Percentiles rank a stretch among this genome's conserved stretches.
These are phyloP conservation scores for Deakozyma indianensis DNA, from an alignment of 805 yeast species.

Conservation along the genomic window DNA sequence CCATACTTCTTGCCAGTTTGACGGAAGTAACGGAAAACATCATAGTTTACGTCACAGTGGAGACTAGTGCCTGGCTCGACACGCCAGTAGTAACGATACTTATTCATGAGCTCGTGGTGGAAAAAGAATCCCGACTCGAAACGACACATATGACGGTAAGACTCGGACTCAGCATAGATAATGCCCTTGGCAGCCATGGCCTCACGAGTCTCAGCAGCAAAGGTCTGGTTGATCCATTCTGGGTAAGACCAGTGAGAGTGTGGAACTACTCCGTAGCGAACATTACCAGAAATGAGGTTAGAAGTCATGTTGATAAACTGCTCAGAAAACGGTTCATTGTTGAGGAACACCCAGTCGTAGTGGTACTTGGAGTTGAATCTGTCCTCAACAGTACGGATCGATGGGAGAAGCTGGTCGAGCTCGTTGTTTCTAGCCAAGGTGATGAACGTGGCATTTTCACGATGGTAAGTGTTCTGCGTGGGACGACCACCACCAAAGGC, in stretches of 20 bases:
- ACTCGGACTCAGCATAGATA: conserved; percentile 51
- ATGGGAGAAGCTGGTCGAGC: conserved; percentile 40
- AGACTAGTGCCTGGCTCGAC: conserved; percentile 78
- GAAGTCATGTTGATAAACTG: conserved; percentile 54
- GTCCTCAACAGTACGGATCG: conserved; percentile 70
- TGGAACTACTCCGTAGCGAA: conserved; percentile 64
- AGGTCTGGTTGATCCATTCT: conserved; percentile 59
- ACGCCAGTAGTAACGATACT: conserved; percentile 90
- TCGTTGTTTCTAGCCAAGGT: conserved; percentile 70
- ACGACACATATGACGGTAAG: conserved; percentile 86
- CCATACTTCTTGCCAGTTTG: conserved; percentile 64
- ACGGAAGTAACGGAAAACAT: conserved; percentile 63
- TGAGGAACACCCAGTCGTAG: conserved; percentile 86
- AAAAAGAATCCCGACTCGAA: conserved; percentile 83
- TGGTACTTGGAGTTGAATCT: conserved; percentile 62
- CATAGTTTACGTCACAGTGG: conserved; percentile 73
- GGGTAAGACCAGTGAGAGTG: conserved; percentile 80
- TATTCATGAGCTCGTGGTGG: conserved; percentile 56
- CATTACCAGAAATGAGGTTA: conserved; percentile 50
- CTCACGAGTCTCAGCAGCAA: conserved; percentile 42
- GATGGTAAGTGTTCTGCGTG: not conserved
- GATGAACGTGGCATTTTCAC: conserved; percentile 67
- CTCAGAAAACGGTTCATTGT: conserved; percentile 65
- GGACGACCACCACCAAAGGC: not conserved
- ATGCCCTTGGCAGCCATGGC: conserved; percentile 36